Evolutionary conservation across 192 early-diverging fungal species (phyloP).

Genomic region (Backusella psychrophila): DNA sequence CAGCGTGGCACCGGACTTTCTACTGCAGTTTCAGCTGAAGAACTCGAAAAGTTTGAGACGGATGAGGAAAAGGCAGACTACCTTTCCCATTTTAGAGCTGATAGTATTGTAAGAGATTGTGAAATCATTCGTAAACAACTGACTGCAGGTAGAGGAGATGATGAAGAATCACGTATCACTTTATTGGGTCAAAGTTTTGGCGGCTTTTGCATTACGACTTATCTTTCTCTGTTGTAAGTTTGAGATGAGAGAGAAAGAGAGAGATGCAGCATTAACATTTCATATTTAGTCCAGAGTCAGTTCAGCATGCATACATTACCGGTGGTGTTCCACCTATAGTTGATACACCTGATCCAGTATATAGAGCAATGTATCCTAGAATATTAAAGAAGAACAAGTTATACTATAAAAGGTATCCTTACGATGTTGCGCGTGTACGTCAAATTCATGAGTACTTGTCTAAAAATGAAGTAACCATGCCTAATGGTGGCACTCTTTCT

Average conservation of each 20-base stretch:
- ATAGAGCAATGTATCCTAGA: constrained; percentile 56
- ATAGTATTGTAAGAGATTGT: constrained; percentile 67
- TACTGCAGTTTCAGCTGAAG: constrained; percentile 49
- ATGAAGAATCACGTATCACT: constrained; percentile 42
- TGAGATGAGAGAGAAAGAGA: not conserved
- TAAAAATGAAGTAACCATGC: constrained; percentile 40
- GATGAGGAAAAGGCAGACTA: constrained; percentile 59
- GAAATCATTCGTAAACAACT: constrained; percentile 60
- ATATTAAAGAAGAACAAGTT: constrained; percentile 59
- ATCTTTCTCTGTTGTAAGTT: constrained; percentile 63
- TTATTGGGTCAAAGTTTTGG: constrained; percentile 71
- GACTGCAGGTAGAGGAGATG: constrained; percentile 36
- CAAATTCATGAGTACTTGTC: constrained; percentile 56
- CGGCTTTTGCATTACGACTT: constrained; percentile 68
- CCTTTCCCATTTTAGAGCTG: constrained; percentile 63
- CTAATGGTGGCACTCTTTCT: constrained; percentile 61
- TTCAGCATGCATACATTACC: constrained; percentile 64
- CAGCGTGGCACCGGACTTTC: constrained; percentile 71
- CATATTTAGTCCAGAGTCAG: constrained; percentile 45
- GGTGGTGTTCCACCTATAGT: constrained; percentile 68
- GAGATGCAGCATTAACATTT: not conserved
- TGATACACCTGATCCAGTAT: constrained; percentile 59
- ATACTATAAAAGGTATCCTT: constrained; percentile 63
- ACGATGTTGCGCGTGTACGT: constrained; percentile 59
- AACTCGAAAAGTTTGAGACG: constrained; percentile 43